Conservation (phyloP, 371 early-diverging fungal genomes). For the Mucor piriformis region DNA sequence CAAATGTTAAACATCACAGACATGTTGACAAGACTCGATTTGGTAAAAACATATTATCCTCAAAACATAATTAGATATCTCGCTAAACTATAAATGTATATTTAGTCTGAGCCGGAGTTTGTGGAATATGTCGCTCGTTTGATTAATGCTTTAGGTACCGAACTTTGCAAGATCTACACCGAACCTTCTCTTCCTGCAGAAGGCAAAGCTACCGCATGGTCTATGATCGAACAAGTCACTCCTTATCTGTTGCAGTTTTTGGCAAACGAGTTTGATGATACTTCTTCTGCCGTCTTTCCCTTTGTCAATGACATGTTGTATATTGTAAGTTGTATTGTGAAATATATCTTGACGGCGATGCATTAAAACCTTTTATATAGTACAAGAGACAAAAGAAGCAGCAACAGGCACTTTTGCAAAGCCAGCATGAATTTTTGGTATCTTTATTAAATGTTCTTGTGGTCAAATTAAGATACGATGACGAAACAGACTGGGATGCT, state of each 20-base stretch:
- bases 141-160: constrained; percentile 81
- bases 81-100: too few relatives aligned
- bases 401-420: constrained; percentile 57
- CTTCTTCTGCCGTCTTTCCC: constrained; percentile 73
- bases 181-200: constrained; percentile 49
- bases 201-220: constrained; percentile 46
- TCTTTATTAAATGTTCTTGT: constrained; percentile 77
- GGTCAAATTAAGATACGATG: constrained; percentile 88
- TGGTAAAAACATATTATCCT: constrained; percentile 31
- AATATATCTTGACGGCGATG: too few relatives aligned
- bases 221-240: constrained; percentile 63
- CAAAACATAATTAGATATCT: too few relatives aligned
- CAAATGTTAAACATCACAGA: constrained; percentile 76
- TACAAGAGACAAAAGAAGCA: constrained; percentile 71
- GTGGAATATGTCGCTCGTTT: constrained; percentile 82
- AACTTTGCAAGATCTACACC: constrained; percentile 79
- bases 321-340: constrained; percentile 56
- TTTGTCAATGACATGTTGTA: constrained; percentile 72
- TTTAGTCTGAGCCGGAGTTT: constrained; percentile 76
- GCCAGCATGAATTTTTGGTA: constrained; percentile 72
- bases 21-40: constrained; percentile 59
- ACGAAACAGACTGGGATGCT: constrained; percentile 77
- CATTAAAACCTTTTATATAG: too few relatives aligned
- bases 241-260: constrained; percentile 75
- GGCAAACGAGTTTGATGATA: constrained; percentile 83